Conservation (phyloP, 2,329 filamentous ascomycete genomes). For the Sporothrix luriei region DNA sequence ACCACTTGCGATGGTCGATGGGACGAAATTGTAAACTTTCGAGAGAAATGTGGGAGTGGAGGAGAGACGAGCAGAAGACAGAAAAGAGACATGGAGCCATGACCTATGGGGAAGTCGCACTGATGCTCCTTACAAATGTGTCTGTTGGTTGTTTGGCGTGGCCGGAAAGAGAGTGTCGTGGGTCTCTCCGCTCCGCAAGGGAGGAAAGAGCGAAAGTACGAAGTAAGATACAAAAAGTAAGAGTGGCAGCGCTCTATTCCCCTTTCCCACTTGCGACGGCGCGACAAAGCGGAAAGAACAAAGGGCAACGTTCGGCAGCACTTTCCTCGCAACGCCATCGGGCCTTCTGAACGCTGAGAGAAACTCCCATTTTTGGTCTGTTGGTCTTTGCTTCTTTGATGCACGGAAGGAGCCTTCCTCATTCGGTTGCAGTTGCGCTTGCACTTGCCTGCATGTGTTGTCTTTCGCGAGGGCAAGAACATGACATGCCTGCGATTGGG, state of each 20-base stretch:
- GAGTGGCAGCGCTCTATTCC: neutral
- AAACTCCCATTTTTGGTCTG: neutral
- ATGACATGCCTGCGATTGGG: neutral
- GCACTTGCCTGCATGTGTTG: slow-evolving; percentile 7
- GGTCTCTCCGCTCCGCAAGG: slow-evolving; percentile 9
- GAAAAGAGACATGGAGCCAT: too few relatives aligned
- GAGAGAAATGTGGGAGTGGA: too few relatives aligned
- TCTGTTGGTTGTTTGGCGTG: too few relatives aligned
- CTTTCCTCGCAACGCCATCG: neutral
- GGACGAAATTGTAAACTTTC: too few relatives aligned
- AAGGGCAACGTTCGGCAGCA: neutral
- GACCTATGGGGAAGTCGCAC: too few relatives aligned
- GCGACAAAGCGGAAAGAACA: neutral
- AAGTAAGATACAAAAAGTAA: neutral
- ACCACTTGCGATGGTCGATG: too few relatives aligned
- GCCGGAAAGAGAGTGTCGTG: too few relatives aligned
- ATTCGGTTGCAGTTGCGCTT: slow-evolving; percentile 1
- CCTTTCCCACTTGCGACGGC: neutral
- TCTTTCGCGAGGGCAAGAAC: slow-evolving; percentile 10
- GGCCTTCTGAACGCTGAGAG: too few relatives aligned
- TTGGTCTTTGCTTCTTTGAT: neutral
- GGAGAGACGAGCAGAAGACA: too few relatives aligned
- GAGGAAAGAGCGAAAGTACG: neutral
- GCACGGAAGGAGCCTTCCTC: slow-evolving; percentile 6
- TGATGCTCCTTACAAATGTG: too few relatives aligned